Evolutionary conservation across 2,329 filamentous ascomycete genomes (phyloP).

Genomic region (Pestalotiopsis sp.): DNA sequence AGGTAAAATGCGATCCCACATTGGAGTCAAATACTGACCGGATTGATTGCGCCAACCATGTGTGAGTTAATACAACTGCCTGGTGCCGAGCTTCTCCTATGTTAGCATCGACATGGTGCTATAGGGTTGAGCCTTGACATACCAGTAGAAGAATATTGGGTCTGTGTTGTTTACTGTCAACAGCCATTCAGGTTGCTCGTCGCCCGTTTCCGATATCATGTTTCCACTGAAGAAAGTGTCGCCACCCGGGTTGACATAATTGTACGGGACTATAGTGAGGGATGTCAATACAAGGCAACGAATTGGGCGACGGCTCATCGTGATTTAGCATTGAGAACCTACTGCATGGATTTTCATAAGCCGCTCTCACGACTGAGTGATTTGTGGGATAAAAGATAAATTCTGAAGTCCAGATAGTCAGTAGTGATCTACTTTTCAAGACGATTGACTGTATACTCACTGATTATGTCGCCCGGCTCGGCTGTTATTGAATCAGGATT

Average conservation of each 20-base stretch:
- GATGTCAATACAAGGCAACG: not conserved
- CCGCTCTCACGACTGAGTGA: constrained; percentile 6
- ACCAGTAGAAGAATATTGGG: constrained; percentile 13
- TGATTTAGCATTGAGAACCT: not conserved
- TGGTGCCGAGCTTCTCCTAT: constrained; percentile 49
- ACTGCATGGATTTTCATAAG: constrained; percentile 6
- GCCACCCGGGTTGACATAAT: constrained; percentile 6
- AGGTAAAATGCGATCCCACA: not conserved
- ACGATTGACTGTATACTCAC: not conserved
- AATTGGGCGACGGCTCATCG: not conserved
- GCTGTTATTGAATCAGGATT: constrained; percentile 2
- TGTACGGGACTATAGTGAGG: constrained; percentile 1
- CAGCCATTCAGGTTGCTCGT: not conserved
- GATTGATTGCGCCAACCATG: constrained; percentile 80
- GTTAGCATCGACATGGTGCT: not conserved
- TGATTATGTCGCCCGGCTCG: not conserved
- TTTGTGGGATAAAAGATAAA: constrained; percentile 7
- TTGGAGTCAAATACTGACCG: constrained; percentile 43
- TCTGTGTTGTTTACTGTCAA: constrained; percentile 9
- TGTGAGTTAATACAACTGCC: constrained; percentile 65
- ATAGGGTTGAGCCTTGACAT: not conserved
- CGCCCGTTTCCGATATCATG: not conserved
- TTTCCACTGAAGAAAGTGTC: constrained; percentile 12
- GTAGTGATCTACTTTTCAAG: not conserved
- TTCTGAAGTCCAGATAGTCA: not conserved